Evolutionary conservation across 2,329 filamentous ascomycete species (phyloP).

Genomic region (Nemania sp.): DNA sequence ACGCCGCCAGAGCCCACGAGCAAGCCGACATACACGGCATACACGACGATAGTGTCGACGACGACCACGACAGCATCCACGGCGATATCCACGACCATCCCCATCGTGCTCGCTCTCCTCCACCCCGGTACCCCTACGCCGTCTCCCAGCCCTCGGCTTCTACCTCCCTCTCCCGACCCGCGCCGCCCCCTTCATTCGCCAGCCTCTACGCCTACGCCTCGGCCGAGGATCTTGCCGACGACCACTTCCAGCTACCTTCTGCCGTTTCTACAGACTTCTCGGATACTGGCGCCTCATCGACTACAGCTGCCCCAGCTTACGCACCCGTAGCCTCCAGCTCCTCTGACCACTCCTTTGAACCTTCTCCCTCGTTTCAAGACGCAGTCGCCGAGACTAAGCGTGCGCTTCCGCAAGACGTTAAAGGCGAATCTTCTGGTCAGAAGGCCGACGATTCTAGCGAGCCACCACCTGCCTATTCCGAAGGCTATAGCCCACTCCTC

Average conservation of each 20-base stretch:
- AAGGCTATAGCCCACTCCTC: constrained; percentile 88
- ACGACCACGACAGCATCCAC: not conserved
- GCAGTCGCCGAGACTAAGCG: constrained; percentile 77
- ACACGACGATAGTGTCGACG: not conserved
- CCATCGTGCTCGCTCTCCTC: constrained; percentile 54
- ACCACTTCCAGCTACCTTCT: constrained; percentile 38
- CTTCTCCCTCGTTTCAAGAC: constrained; percentile 51
- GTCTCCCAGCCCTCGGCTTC: constrained; percentile 58
- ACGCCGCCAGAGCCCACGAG: constrained; percentile 39
- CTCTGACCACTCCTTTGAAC: constrained; percentile 44
- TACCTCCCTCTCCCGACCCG: constrained; percentile 46
- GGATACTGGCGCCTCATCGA: constrained; percentile 43
- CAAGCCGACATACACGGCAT: constrained; percentile 25
- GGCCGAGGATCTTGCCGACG: constrained; percentile 38
- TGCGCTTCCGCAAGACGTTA: constrained; percentile 79
- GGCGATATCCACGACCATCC: constrained; percentile 32
- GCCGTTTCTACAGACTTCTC: constrained; percentile 33
- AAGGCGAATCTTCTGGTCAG: constrained; percentile 69
- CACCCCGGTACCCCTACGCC: constrained; percentile 66
- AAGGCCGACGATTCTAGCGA: constrained; percentile 80
- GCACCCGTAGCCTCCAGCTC: constrained; percentile 49
- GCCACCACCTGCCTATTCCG: constrained; percentile 93
- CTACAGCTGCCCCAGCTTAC: constrained; percentile 60
- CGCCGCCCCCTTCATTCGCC: constrained; percentile 62
- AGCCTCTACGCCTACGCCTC: constrained; percentile 56